Evolutionary conservation across 441 rosid genomes (phyloP).

Genomic region (Omphalea diandra): DNA sequence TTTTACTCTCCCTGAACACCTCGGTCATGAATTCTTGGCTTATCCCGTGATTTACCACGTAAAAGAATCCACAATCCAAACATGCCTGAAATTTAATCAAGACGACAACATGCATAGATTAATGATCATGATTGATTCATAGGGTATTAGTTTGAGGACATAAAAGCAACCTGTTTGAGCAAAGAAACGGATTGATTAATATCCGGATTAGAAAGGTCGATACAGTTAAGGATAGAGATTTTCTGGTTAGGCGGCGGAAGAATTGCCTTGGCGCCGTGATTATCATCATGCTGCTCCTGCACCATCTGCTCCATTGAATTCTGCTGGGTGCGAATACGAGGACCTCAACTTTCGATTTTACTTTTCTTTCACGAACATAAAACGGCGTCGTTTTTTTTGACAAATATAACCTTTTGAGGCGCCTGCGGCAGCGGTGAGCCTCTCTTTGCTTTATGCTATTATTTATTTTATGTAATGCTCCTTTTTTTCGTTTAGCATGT

Average conservation of each 20-base stretch:
- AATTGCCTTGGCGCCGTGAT: constrained; percentile 20
- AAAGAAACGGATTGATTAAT: constrained; percentile 44
- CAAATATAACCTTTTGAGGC: too few species aligned
- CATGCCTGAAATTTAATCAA: constrained; percentile 78
- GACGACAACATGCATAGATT: not conserved
- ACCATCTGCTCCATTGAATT: not conserved
- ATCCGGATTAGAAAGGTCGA: constrained; percentile 60
- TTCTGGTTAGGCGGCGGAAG: constrained; percentile 26
- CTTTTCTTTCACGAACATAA: too few species aligned
- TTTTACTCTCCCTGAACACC: constrained; percentile 69
- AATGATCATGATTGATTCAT: not conserved
- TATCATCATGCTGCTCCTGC: constrained; percentile 1
- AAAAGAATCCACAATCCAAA: constrained; percentile 84
- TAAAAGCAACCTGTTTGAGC: constrained; percentile 58
- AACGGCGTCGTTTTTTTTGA: too few species aligned
- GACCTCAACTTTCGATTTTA: too few species aligned
- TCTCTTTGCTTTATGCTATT: too few species aligned
- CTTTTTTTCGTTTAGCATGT: too few species aligned
- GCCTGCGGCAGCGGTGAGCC: too few species aligned
- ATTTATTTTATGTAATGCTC: too few species aligned
- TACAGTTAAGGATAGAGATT: constrained; percentile 59
- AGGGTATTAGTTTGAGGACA: not conserved
- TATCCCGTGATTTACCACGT: constrained; percentile 80
- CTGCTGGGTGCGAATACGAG: not conserved
- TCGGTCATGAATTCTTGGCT: constrained; percentile 66